A percentile compares a stretch with the other conserved stretches of the same genome.
These are phyloP conservation scores for Metschnikowia kofuensis DNA, from an alignment of 805 yeast species.

Conservation along the genomic window DNA sequence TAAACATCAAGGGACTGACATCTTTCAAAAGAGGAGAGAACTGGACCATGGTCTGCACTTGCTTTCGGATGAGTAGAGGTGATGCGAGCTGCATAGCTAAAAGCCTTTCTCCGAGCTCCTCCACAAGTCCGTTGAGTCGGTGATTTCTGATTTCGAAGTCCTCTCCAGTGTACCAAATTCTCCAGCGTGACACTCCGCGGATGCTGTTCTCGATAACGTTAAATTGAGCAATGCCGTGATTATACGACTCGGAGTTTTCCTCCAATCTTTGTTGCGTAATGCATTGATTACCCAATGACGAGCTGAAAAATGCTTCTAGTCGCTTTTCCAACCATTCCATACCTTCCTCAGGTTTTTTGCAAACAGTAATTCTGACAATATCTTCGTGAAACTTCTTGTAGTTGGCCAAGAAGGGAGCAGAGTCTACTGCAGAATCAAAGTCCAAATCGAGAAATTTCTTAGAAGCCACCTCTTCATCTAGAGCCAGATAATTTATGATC, in stretches of 20 bases:
- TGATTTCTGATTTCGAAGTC: constrained; percentile 52
- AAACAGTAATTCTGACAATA: constrained; percentile 81
- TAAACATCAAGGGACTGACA: constrained; percentile 69
- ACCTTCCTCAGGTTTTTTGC: constrained; percentile 81
- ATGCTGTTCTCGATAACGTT: constrained; percentile 85
- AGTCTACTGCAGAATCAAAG: constrained; percentile 83
- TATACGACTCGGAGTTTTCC: constrained; percentile 62
- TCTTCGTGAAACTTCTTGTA: constrained; percentile 86
- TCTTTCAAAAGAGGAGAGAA: constrained; percentile 88
- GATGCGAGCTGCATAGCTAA: constrained; percentile 73
- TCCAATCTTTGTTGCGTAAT: constrained; percentile 53
- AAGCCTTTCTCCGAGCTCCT: constrained; percentile 69
- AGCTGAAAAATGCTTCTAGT: constrained; percentile 67
- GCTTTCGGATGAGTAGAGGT: constrained; percentile 78
- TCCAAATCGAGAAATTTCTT: constrained; percentile 74
- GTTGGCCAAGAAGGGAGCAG: constrained; percentile 69
- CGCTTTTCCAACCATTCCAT: constrained; percentile 77
- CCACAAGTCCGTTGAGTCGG: constrained; percentile 53
- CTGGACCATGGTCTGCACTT: constrained; percentile 89
- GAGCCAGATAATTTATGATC: constrained; percentile 66
- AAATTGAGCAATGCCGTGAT: constrained; percentile 77
- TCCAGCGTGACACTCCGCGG: constrained; percentile 93
- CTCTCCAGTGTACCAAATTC: constrained; percentile 75
- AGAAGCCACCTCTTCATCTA: constrained; percentile 62
- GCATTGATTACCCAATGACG: constrained; percentile 64